A percentile compares a stretch with the other conserved stretches of the same genome.
These are phyloP conservation scores for Solanum verrucosum DNA, from an alignment of 257 asterid species.

Conservation along the genomic window DNA sequence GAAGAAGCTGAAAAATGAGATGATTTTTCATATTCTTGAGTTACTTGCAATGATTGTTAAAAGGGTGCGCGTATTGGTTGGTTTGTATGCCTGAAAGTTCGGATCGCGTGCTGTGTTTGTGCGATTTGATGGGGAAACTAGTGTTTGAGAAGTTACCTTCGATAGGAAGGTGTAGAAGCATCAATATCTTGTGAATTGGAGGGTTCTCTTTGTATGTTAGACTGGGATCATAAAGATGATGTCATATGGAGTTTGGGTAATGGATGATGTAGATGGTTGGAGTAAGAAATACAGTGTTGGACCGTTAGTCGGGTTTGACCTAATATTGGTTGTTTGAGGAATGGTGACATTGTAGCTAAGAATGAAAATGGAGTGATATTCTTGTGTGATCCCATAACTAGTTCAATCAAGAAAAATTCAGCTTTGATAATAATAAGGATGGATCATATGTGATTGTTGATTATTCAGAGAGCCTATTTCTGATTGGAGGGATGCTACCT, in stretches of 20 bases:
- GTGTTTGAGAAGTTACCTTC: background rate
- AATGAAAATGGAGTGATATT: background rate
- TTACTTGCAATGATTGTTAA: background rate
- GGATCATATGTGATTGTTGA: background rate
- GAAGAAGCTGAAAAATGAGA: background rate
- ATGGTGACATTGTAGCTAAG: constrained; percentile 5
- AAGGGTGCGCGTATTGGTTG: background rate
- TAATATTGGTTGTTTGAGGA: background rate
- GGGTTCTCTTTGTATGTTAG: background rate
- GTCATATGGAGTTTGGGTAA: background rate
- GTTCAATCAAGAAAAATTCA: background rate
- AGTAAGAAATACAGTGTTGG: background rate
- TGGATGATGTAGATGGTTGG: constrained; percentile 7
- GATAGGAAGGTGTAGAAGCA: background rate
- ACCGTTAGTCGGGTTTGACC: background rate
- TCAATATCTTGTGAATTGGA: background rate
- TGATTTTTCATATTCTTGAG: background rate
- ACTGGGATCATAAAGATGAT: background rate
- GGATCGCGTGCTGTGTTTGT: background rate
- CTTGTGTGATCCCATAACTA: background rate
- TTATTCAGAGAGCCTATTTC: background rate
- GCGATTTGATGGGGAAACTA: background rate
- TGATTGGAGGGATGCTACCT: background rate
- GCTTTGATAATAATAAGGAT: background rate
- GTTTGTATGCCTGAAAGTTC: background rate